Evolutionary conservation across 2,329 filamentous ascomycete species (phyloP).

Genomic region (Thelonectria blattea): DNA sequence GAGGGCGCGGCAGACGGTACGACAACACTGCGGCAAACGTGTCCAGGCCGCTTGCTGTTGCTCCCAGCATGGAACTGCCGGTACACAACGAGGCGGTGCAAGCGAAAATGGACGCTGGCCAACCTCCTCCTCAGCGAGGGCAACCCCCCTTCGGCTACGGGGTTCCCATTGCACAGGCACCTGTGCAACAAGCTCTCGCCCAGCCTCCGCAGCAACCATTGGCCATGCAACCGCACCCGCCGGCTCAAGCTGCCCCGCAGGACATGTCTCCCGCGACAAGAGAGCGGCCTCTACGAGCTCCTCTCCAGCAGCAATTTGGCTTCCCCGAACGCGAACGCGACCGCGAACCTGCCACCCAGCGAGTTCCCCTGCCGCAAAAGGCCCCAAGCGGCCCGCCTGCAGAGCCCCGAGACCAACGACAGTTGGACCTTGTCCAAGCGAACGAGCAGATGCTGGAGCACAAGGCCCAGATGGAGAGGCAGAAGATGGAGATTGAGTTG

Average conservation of each 20-base stretch:
- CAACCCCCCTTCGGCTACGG: constrained; percentile 52
- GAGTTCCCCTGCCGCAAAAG: constrained; percentile 51
- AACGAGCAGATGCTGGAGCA: constrained; percentile 44
- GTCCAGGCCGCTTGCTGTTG: constrained; percentile 54
- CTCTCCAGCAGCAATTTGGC: constrained; percentile 48
- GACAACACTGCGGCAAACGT: constrained; percentile 44
- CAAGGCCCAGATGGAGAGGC: constrained; percentile 40
- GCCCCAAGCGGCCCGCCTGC: constrained; percentile 38
- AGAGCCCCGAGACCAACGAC: constrained; percentile 45
- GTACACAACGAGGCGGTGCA: constrained; percentile 52
- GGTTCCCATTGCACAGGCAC: constrained; percentile 54
- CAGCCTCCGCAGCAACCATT: constrained; percentile 40
- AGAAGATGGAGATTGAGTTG: constrained; percentile 41
- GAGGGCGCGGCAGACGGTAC: constrained; percentile 58
- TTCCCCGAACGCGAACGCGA: constrained; percentile 53
- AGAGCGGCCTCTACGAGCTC: constrained; percentile 51
- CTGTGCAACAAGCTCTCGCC: constrained; percentile 40
- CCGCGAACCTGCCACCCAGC: constrained; percentile 43
- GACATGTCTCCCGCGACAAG: constrained; percentile 52
- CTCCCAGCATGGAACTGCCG: constrained; percentile 52
- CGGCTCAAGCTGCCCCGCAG: constrained; percentile 48
- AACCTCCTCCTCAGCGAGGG: constrained; percentile 37
- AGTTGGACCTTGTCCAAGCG: constrained; percentile 44
- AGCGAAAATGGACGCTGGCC: constrained; percentile 52
- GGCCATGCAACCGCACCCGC: constrained; percentile 44